Base-by-base conservation (phyloP, 225 moss, liverwort and hornwort genomes). In the Neckera pumila region DNA sequence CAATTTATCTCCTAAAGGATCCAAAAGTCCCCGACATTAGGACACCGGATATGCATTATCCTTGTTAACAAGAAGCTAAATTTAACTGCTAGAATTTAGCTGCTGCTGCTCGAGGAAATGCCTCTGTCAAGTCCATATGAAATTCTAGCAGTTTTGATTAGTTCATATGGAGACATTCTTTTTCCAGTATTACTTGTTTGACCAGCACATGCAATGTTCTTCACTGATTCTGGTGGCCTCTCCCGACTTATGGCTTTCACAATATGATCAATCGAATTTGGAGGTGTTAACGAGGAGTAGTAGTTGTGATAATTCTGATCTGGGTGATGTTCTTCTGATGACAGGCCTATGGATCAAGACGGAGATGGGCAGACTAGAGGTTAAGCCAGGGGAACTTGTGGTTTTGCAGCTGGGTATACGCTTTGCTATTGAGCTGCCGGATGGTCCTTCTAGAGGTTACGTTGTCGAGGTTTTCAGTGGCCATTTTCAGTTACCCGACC, bases 401-500 rank as follows among this genome's bases (percentile, higher is more conserved):
- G 97, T 97, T 53, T 86, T 98, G 80, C 98, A 96, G 73, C 93
- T 93, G 70, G 98, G 98, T 70, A 94, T 97, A 72, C 94, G 97
- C 66, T 97, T 97, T 90, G 86, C 97, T 36, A 82, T 98, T 81
- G 97, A 93, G 89, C 86, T 98, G 64, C 98, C 98, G 40, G 98
- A 98, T 86, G 98, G 98, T 88, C 95, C 96, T 75, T 97, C 98
- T 11, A 95, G 97, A 83, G 98, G 98, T 59, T 98, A 98, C 47
- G 92, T 93, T 57, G 93, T 98, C 28, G 98, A 98, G 91, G 97
- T 97, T 87, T 98, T 94, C 87, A 95, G 93, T 88, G 97, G 97
- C 27, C 98, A 98, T 90, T 98, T 98, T 84, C 98, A 97, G 88
- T 93, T 98, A 80, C 98, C 98, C 53, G 98, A 98, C 82, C 93